Base-by-base conservation (phyloP, 768 basidiomycete species). In the Wakefieldia striispora region DNA sequence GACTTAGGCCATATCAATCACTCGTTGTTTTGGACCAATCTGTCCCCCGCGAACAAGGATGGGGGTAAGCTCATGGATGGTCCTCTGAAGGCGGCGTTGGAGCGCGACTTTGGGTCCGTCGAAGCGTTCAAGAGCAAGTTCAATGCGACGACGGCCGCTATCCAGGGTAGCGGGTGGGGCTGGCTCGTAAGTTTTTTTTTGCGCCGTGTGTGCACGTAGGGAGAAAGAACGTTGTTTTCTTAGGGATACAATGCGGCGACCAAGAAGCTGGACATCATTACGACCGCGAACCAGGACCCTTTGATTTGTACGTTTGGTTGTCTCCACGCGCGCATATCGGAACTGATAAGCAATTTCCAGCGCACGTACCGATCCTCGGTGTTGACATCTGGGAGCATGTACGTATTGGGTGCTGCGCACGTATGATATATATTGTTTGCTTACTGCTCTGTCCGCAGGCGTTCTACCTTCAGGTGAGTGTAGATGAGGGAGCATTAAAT, bases 121-220 rank as follows among this genome's bases (percentile, higher is more conserved):
- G 93, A 94, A 13, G 81, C 71, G 20, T 84, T 98, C 67, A 94
- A 95, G 77, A 86, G 83, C 59, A 76, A 79, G 54, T 81, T 97
- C 69, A 97, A 95, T 70, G 72, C 93, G 21, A 79, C 79, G 54
- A 95, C 95, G 20, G 92, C 88, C 27, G 93, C 79, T 45, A 88
- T 99, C 47, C 97, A 99, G 71, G 97, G 97, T 23, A 92, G 89
- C 58, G 97, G 97, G 3, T 99, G 97, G 97, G 95, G 95, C 39
- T 99, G 97, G 97, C 79, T 99, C 51, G 92, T 86, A 58, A 53
- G 77, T 73, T 17, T 31, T 73, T 17, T 31, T 33, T 31, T 4
- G 5, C 20, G 48, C 19, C 24, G 31, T 13, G 21, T 27, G 37
- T 14, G 17, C 3, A 12, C 3, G 10, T 0, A 21, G 33, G 9